phyloP scores from a whole-genome alignment of 2,329 filamentous ascomycete genomes.

The Teratosphaeria destructans region DNA sequence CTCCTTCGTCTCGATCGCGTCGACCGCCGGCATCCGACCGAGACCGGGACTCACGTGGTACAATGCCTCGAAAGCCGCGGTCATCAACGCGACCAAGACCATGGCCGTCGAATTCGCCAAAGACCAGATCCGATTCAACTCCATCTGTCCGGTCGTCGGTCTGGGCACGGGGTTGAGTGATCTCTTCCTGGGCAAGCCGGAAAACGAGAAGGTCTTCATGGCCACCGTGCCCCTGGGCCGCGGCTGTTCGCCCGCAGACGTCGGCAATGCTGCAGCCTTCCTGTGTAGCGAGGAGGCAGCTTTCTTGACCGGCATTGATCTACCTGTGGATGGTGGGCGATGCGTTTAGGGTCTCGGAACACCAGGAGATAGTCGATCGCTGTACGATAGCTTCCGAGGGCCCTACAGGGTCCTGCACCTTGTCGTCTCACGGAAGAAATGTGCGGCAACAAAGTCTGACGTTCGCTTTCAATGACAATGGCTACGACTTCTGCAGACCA shows the following conservation, averaged over 20 bases:
- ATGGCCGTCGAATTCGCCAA: conserved; percentile 65
- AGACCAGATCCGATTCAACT: conserved; percentile 62
- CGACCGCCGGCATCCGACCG: conserved; percentile 52
- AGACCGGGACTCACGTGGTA: conserved; percentile 58
- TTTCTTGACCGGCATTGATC: conserved; percentile 63
- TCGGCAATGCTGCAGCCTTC: conserved; percentile 61
- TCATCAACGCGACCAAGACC: conserved; percentile 50
- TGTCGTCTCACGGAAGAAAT: not conserved
- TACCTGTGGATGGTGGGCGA: conserved; percentile 52
- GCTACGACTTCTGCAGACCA: conserved; percentile 10
- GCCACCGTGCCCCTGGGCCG: conserved; percentile 46
- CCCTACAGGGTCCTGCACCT: not conserved
- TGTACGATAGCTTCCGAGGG: not conserved
- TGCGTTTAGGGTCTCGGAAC: conserved; percentile 23
- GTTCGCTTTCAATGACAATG: not conserved
- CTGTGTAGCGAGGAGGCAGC: conserved; percentile 60
- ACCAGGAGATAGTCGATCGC: not conserved
- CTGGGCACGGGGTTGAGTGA: conserved; percentile 22
- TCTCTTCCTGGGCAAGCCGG: conserved; percentile 48
- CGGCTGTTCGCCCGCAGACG: conserved; percentile 50
- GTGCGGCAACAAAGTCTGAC: not conserved
- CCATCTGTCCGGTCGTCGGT: conserved; percentile 43
- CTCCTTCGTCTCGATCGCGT: conserved; percentile 56
- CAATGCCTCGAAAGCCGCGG: conserved; percentile 57
- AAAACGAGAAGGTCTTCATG: conserved; percentile 48